Conservation (phyloP, 2,329 filamentous ascomycete species). For the Teratosphaeria epicoccoides region DNA sequence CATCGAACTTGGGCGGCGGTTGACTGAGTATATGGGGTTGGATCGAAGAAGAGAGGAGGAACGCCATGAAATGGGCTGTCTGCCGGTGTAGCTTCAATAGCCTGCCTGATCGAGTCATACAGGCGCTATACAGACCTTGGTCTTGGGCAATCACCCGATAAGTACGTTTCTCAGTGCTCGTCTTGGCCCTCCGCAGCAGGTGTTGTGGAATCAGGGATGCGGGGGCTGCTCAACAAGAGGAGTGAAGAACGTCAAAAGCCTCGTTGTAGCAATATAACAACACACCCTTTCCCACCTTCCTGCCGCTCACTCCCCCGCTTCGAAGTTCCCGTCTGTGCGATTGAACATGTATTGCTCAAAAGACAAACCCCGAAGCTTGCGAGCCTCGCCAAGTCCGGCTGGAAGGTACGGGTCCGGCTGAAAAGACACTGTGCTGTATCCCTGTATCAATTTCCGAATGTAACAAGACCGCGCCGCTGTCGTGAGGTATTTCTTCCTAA, state of each 20-base stretch:
- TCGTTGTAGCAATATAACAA: too few species aligned
- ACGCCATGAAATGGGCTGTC: neutral
- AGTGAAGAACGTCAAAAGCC: too few species aligned
- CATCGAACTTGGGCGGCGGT: slow-evolving; percentile 39
- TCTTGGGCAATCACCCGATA: too few species aligned
- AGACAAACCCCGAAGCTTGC: neutral
- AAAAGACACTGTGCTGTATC: slow-evolving; percentile 13
- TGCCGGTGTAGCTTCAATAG: neutral
- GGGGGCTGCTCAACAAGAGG: too few species aligned
- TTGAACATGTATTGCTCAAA: neutral
- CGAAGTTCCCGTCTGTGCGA: neutral
- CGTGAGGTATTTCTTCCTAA: slow-evolving; percentile 21
- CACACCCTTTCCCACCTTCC: too few species aligned
- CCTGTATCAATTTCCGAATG: slow-evolving; percentile 21
- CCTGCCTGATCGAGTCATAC: too few species aligned
- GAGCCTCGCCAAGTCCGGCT: neutral
- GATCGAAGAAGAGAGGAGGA: neutral
- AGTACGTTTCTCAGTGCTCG: too few species aligned
- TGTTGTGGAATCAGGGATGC: too few species aligned
- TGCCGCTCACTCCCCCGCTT: too few species aligned
- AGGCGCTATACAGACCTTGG: neutral
- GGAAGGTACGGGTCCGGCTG: neutral
- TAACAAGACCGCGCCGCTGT: slow-evolving; percentile 22
- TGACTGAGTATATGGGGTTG: neutral
- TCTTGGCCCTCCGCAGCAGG: too few species aligned